A percentile compares a stretch with the other conserved stretches of the same genome.
phyloP scores from a whole-genome alignment of 2,329 filamentous ascomycete species.

The Ascochyta lentis region DNA sequence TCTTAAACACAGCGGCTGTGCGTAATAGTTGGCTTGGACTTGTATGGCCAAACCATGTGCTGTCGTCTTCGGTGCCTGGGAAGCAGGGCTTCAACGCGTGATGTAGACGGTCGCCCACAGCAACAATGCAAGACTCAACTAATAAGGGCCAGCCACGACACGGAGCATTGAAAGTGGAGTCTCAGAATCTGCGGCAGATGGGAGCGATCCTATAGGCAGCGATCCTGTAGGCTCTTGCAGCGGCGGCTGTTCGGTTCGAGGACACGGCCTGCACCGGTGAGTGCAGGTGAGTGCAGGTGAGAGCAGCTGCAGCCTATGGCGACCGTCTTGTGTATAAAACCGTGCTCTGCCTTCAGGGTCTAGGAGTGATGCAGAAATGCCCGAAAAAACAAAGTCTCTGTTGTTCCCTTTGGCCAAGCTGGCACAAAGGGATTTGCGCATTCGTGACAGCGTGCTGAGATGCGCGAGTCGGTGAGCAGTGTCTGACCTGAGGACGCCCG shows the following conservation, averaged over 20 bases:
- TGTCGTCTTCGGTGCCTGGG: conserved; percentile 29
- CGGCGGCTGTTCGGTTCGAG: conserved; percentile 29
- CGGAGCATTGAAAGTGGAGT: conserved; percentile 22
- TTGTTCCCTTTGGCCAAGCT: conserved; percentile 2
- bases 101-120: conserved; percentile 8
- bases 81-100: conserved; percentile 13
- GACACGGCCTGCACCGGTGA: conserved; percentile 30
- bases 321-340: conserved; percentile 17
- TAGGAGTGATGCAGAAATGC: conserved; percentile 35
- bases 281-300: conserved; percentile 7
- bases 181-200: conserved; percentile 23
- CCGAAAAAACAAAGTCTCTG: conserved; percentile 21
- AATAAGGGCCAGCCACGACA: conserved; percentile 43
- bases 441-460: conserved; percentile 5
- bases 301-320: conserved; percentile 13
- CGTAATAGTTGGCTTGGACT: conserved; percentile 1
- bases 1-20: conserved; percentile 4
- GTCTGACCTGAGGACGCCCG: conserved; percentile 13
- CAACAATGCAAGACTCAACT: conserved; percentile 26
- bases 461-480: conserved; percentile 32
- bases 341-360: conserved; percentile 8
- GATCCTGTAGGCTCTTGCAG: conserved; percentile 13
- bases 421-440: background rate
- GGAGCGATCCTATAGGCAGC: conserved; percentile 34
- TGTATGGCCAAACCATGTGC: conserved; percentile 36